Base-by-base conservation (phyloP, 2,329 filamentous ascomycete species). In the Hypoxylon sp. region DNA sequence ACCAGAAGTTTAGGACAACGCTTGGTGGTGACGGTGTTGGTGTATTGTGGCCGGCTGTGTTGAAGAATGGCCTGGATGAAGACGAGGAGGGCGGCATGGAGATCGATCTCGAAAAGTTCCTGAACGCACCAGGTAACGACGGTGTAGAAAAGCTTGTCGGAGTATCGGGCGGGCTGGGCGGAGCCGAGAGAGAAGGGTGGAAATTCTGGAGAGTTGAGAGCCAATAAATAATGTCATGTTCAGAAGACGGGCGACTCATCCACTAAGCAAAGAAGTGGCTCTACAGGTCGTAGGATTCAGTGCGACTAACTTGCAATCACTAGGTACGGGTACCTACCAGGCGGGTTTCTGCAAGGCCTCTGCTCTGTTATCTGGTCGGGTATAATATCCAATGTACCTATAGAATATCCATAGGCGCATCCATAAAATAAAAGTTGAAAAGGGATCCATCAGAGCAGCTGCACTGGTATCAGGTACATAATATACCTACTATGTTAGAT, bases 21-120 rank as follows among this genome's bases (percentile, higher is more conserved):
- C 86, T 99, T 0, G 96, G 94, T 3, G 94, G 95, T 38, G 93
- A 97, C 73, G 96, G 96, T 11, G 93, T 99, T 0, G 96, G 96
- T 36, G 93, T 99, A 1, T 85, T 99, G 3, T 97, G 92, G 89
- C 96, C 96, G 0, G 96, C 96, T 0, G 91, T 97, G 0, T 82
- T 97, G 24, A 92, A 93, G 76, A 97, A 96, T 65, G 92, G 91
- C 4, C 88, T 86, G n/a, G 89, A 91, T 36, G 90, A 93, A 73
- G 91, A 93, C 70, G 84, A 87, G 0, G 87, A 93, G 68, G 93
- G 93, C 32, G 93, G 93, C 22, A 93, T 96, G 81, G 94, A 97
- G 79, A 98, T 99, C 73, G 92, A 97, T 72, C 85, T 95, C 73
- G 93, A 97, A 62, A 84, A 83, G 63, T 88, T 99, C 76, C 83